Conservation (phyloP, 177 flowering plant species). For the Tripterygium wilfordii region DNA sequence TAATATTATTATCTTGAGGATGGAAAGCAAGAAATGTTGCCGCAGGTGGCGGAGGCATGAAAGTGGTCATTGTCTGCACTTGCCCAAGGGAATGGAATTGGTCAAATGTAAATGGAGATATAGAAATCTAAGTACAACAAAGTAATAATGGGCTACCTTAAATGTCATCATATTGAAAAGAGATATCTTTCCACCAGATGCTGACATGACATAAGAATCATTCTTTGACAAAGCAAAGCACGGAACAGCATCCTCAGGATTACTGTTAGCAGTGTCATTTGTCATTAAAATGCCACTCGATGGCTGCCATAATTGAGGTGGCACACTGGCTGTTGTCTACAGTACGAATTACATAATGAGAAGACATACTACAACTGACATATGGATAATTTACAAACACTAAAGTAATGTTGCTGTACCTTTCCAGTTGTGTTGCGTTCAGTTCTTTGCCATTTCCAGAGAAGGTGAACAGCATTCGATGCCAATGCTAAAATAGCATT, state of each 20-base stretch:
- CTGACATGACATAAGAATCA: conserved; percentile 98
- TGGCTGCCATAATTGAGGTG: conserved; percentile 96
- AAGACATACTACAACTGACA: background rate
- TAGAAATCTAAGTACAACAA: background rate
- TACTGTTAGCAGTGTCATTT: conserved; percentile 67
- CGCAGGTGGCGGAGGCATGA: conserved; percentile 99
- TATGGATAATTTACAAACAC: too few species aligned
- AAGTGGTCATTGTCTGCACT: conserved; percentile 91
- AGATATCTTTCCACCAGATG: conserved; percentile 94
- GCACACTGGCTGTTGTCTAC: conserved; percentile 77
- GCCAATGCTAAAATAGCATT: conserved; percentile 84
- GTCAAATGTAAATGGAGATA: conserved; percentile 5
- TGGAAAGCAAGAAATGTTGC: conserved; percentile 99
- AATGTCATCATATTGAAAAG: conserved; percentile 98
- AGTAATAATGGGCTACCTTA: conserved; percentile 45
- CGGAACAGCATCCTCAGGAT: conserved; percentile 87
- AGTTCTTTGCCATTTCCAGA: conserved; percentile 95
- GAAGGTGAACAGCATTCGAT: conserved; percentile 83
- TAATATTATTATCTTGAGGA: conserved; percentile 92
- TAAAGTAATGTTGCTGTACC: too few species aligned
- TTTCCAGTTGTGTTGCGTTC: conserved; percentile 76
- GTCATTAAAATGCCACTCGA: conserved; percentile 93
- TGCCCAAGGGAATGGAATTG: conserved; percentile 9
- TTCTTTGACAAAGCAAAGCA: conserved; percentile 99
- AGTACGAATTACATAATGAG: conserved; percentile 12